Conservation (phyloP, 2,329 filamentous ascomycete species). For the Phyllosticta citribraziliensis region DNA sequence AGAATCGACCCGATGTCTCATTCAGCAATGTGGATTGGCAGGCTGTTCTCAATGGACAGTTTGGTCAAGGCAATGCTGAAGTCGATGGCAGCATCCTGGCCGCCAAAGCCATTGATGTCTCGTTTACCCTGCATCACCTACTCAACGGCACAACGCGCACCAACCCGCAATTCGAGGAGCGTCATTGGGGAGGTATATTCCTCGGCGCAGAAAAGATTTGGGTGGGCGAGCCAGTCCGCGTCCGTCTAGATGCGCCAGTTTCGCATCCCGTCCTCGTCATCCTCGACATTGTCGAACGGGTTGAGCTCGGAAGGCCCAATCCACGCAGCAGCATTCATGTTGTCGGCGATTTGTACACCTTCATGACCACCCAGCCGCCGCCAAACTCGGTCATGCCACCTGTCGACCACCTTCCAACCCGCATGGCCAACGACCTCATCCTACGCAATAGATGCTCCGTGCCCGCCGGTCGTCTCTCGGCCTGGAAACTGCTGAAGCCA, state of each 20-base stretch:
- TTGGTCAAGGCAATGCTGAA: slow-evolving; percentile 39
- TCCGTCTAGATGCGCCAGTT: slow-evolving; percentile 32
- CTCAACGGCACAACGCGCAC: slow-evolving; percentile 28
- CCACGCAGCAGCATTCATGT: slow-evolving; percentile 18
- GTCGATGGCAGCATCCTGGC: slow-evolving; percentile 50
- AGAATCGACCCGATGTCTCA: slow-evolving; percentile 27
- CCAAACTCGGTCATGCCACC: slow-evolving; percentile 28
- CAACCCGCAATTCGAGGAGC: slow-evolving; percentile 30
- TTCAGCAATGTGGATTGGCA: slow-evolving; percentile 46
- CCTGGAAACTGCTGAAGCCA: slow-evolving; percentile 11
- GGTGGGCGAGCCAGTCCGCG: slow-evolving; percentile 48
- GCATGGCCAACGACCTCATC: slow-evolving; percentile 43
- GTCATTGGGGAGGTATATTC: slow-evolving; percentile 45
- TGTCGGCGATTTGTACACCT: slow-evolving; percentile 44
- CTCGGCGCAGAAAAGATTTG: slow-evolving; percentile 52
- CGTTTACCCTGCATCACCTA: slow-evolving; percentile 45
- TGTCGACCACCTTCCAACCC: slow-evolving; percentile 34
- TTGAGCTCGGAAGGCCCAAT: slow-evolving; percentile 11
- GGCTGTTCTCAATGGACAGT: slow-evolving; percentile 24
- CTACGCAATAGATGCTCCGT: slow-evolving; percentile 38
- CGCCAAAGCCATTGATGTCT: slow-evolving; percentile 45
- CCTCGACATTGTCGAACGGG: slow-evolving; percentile 33
- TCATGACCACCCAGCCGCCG: slow-evolving; percentile 26
- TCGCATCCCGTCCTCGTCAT: slow-evolving; percentile 38
- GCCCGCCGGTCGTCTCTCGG: slow-evolving; percentile 21